Percentiles rank a stretch among this genome's conserved stretches.
phyloP scores from a whole-genome alignment of 768 basidiomycete genomes.

The Hygrocybe punicea region DNA sequence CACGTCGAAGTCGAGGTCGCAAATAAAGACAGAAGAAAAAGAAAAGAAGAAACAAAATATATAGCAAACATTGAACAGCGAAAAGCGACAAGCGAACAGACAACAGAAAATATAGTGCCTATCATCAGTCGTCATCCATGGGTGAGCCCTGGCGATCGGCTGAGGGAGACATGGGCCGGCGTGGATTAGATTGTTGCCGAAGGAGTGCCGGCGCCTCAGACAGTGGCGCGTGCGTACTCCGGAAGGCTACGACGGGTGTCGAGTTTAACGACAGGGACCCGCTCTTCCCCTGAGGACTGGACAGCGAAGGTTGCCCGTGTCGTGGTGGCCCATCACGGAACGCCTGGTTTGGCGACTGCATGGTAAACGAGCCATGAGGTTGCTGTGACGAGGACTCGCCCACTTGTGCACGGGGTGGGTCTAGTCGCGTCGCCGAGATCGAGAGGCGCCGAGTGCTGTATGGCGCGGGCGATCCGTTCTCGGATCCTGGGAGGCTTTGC shows the following conservation, averaged over 20 bases:
- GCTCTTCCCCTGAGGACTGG: conserved; percentile 1
- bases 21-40: conserved; percentile 7
- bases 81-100: conserved; percentile 11
- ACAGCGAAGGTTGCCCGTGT: not conserved
- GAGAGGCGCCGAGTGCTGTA: conserved; percentile 51
- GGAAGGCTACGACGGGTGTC: not conserved
- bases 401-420: conserved; percentile 30
- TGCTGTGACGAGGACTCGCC: not conserved
- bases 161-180: conserved; percentile 28
- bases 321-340: not conserved
- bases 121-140: conserved; percentile 21
- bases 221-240: conserved; percentile 16
- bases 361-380: not conserved
- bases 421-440: conserved; percentile 48
- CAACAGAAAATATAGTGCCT: conserved; percentile 1
- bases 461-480: conserved; percentile 47
- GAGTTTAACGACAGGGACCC: not conserved
- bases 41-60: conserved; percentile 5
- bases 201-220: conserved; percentile 38
- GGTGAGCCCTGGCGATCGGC: conserved; percentile 18
- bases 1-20: no score
- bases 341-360: not conserved
- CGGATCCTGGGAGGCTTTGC: conserved; percentile 39
- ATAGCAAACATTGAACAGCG: conserved; percentile 4
- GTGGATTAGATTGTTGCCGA: conserved; percentile 10